Conservation (phyloP, 768 basidiomycete species). For the Naematelia encephala region DNA sequence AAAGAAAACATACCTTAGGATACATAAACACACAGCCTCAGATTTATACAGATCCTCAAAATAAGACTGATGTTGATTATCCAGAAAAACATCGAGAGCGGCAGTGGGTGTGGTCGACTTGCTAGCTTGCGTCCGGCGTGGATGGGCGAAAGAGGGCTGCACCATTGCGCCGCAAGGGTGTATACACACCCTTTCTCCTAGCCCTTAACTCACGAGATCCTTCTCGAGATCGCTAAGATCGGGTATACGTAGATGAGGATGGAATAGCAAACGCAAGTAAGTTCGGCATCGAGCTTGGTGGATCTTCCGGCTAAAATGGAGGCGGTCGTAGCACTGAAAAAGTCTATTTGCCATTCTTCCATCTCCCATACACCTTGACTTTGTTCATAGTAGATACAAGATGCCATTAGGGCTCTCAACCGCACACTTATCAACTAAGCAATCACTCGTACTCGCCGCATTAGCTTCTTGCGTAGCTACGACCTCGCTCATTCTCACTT, state of each 20-base stretch:
- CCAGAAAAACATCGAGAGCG: constrained; percentile 44
- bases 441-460: constrained; percentile 44
- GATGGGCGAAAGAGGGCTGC: constrained; percentile 39
- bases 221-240: too few species aligned
- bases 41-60: constrained; percentile 45
- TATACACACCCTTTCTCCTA: neutral
- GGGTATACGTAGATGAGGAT: too few species aligned
- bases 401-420: constrained; percentile 9
- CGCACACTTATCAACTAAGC: constrained; percentile 21
- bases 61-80: constrained; percentile 42
- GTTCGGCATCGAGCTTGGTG: constrained; percentile 62
- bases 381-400: neutral
- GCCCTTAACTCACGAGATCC: neutral
- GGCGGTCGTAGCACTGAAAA: neutral
- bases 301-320: constrained; percentile 4
- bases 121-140: constrained; percentile 14
- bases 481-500: constrained; percentile 45
- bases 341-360: too few species aligned
- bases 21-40: constrained; percentile 47
- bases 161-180: constrained; percentile 24
- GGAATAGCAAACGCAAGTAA: constrained; percentile 96
- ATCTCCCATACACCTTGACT: neutral
- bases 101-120: constrained; percentile 27
- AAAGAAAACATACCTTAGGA: constrained; percentile 38
- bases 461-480: constrained; percentile 40